A percentile compares a stretch with the other conserved stretches of the same genome.
Conservation (phyloP, 1,284 basidiomycete genomes). For the Bondarzewia mesenterica region DNA sequence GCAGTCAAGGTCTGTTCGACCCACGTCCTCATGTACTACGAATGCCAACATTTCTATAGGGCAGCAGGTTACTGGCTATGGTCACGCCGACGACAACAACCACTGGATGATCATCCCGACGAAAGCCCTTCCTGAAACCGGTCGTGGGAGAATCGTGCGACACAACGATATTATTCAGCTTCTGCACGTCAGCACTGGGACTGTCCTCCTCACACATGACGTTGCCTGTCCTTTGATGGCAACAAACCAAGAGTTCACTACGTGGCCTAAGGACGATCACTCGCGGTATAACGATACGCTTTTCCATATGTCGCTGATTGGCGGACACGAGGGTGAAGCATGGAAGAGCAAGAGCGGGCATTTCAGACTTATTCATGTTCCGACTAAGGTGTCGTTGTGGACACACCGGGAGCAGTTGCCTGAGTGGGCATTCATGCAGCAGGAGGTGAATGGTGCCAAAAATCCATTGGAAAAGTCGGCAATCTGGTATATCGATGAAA, state of each 20-base stretch:
- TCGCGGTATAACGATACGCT: slow-evolving; percentile 80
- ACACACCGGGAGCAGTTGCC: slow-evolving; percentile 82
- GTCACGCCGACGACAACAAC: slow-evolving; percentile 90
- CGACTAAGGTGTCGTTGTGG: slow-evolving; percentile 92
- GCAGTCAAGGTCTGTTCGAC: slow-evolving; percentile 67
- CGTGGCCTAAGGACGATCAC: slow-evolving; percentile 68
- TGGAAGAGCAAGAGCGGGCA: slow-evolving; percentile 91
- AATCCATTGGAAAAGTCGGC: slow-evolving; percentile 77
- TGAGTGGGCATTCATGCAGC: slow-evolving; percentile 95
- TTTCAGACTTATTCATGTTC: slow-evolving; percentile 83
- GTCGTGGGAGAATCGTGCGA: slow-evolving; percentile 82
- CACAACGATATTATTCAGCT: slow-evolving; percentile 88
- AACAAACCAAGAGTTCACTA: slow-evolving; percentile 98
- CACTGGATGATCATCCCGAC: slow-evolving; percentile 94
- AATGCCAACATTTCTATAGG: slow-evolving; percentile 32
- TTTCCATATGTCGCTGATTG: slow-evolving; percentile 70
- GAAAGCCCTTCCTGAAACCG: slow-evolving; percentile 82
- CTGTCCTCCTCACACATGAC: slow-evolving; percentile 87
- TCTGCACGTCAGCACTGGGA: slow-evolving; percentile 81
- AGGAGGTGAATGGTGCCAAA: slow-evolving; percentile 98
- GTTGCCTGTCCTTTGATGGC: slow-evolving; percentile 96
- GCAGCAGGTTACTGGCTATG: slow-evolving; percentile 98
- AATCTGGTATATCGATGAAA: slow-evolving; percentile 84
- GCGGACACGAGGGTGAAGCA: slow-evolving; percentile 67
- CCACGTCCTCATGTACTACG: background rate